Percentiles rank a stretch among this genome's conserved stretches.
These are phyloP conservation scores for Penicillium tannophilum DNA, from an alignment of 495 filamentous ascomycete genomes.

Conservation along the genomic window DNA sequence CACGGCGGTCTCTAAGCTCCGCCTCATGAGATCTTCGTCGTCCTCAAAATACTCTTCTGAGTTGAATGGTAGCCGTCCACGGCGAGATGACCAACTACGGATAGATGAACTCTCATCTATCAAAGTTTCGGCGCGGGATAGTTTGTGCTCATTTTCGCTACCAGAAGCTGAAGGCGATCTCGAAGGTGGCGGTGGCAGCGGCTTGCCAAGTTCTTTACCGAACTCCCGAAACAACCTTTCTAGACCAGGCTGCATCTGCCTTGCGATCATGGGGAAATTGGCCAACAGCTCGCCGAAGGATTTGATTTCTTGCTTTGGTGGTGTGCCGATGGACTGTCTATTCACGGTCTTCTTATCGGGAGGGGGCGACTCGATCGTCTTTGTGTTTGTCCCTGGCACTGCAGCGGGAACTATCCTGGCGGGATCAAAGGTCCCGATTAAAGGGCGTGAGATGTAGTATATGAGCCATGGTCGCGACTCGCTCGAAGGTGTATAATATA, in stretches of 20 bases:
- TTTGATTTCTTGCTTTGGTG: slow-evolving; percentile 84
- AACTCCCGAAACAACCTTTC: slow-evolving; percentile 92
- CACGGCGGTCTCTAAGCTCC: slow-evolving; percentile 84
- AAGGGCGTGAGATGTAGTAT: slow-evolving; percentile 93
- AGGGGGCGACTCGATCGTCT: slow-evolving; percentile 22
- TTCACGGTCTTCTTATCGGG: slow-evolving; percentile 38
- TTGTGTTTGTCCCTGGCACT: slow-evolving; percentile 46
- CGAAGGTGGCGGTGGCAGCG: slow-evolving; percentile 76
- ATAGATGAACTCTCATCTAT: slow-evolving; percentile 39
- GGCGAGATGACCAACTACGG: slow-evolving; percentile 39
- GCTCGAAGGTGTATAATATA: slow-evolving; percentile 84
- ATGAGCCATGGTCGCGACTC: slow-evolving; percentile 92
- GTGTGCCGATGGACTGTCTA: slow-evolving; percentile 37
- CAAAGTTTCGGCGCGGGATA: slow-evolving; percentile 27
- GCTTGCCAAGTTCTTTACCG: slow-evolving; percentile 79
- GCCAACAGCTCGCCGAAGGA: slow-evolving; percentile 89
- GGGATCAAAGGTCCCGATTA: slow-evolving; percentile 81
- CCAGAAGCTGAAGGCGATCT: slow-evolving; percentile 46
- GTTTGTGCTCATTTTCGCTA: slow-evolving; percentile 27
- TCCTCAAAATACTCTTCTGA: slow-evolving; percentile 65
- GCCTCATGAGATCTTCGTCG: slow-evolving; percentile 84
- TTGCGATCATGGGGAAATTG: slow-evolving; percentile 93
- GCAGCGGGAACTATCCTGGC: slow-evolving; percentile 65
- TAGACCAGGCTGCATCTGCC: slow-evolving; percentile 92
- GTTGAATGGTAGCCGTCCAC: slow-evolving; percentile 48